Conservation (phyloP, 2,329 filamentous ascomycete genomes). For the Pseudocercospora fijiensis region DNA sequence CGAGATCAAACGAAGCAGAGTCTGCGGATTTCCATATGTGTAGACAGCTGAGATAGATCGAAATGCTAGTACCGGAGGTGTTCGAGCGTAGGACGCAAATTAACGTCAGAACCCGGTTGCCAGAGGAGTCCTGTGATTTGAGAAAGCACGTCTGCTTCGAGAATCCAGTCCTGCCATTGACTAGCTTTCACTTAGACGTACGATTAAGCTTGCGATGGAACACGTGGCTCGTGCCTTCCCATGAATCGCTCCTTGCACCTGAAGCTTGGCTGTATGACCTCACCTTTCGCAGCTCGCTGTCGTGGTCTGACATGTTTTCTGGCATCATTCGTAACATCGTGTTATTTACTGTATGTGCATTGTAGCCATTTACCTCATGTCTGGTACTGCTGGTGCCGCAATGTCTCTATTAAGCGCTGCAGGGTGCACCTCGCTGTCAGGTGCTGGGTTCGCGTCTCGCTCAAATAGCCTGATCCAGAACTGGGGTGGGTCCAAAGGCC, state of each 20-base stretch:
- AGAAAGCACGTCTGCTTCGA: too few species aligned
- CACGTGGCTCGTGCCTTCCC: neutral
- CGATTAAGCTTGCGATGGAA: neutral
- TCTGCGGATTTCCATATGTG: too few species aligned
- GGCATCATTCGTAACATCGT: conserved; percentile 3
- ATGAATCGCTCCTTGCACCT: neutral
- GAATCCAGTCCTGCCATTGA: too few species aligned
- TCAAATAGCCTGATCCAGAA: conserved; percentile 91
- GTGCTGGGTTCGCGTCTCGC: conserved; percentile 33
- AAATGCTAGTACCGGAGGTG: too few species aligned
- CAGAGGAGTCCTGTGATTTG: too few species aligned
- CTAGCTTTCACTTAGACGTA: neutral
- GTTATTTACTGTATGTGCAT: neutral
- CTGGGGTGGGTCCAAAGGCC: conserved; percentile 81
- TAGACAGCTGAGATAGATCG: too few species aligned
- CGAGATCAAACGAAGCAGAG: too few species aligned
- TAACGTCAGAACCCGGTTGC: too few species aligned
- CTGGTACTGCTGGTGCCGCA: conserved; percentile 32
- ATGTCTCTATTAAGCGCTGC: conserved; percentile 35
- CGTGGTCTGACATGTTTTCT: neutral
- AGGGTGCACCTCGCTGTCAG: conserved; percentile 34
- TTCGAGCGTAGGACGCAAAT: too few species aligned
- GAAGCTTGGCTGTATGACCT: neutral
- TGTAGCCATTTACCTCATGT: conserved; percentile 22
- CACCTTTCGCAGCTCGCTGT: neutral